Evolutionary conservation across 345 rosid genomes (phyloP).

Genomic region (Ceriops decandra): DNA sequence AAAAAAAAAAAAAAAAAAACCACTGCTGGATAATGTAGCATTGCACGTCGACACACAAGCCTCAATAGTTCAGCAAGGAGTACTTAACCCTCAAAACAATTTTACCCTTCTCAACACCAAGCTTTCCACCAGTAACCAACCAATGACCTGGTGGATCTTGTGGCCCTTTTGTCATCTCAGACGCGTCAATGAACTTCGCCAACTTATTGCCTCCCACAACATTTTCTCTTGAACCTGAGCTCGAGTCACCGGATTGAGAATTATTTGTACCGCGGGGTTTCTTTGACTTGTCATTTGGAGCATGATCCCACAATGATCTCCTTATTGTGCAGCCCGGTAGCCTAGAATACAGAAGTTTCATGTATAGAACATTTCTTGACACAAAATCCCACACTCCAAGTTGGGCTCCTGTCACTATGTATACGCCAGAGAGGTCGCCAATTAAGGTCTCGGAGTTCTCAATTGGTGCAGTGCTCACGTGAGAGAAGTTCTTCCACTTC

Average conservation of each 20-base stretch:
- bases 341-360: conserved; percentile 67
- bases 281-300: conserved; percentile 40
- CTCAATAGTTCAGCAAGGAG: conserved; percentile 61
- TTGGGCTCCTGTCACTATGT: conserved; percentile 70
- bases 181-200: conserved; percentile 50
- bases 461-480: conserved; percentile 71
- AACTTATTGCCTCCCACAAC: conserved; percentile 36
- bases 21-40: neutral
- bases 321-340: conserved; percentile 66
- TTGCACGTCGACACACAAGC: conserved; percentile 1
- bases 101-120: conserved; percentile 64
- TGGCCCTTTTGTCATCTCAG: conserved; percentile 73
- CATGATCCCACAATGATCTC: conserved; percentile 71
- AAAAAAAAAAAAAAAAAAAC: too few species aligned
- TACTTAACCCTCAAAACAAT: conserved; percentile 63
- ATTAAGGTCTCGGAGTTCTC: conserved; percentile 56
- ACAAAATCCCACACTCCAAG: conserved; percentile 86
- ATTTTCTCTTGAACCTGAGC: conserved; percentile 30
- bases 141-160: conserved; percentile 74
- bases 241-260: conserved; percentile 24
- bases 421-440: conserved; percentile 51
- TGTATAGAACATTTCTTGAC: conserved; percentile 61
- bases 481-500: conserved; percentile 80
- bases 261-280: conserved; percentile 13
- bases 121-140: conserved; percentile 77